Evolutionary conservation across 2,329 filamentous ascomycete genomes (phyloP).

Genomic region (Colletotrichum ledebouriae): DNA sequence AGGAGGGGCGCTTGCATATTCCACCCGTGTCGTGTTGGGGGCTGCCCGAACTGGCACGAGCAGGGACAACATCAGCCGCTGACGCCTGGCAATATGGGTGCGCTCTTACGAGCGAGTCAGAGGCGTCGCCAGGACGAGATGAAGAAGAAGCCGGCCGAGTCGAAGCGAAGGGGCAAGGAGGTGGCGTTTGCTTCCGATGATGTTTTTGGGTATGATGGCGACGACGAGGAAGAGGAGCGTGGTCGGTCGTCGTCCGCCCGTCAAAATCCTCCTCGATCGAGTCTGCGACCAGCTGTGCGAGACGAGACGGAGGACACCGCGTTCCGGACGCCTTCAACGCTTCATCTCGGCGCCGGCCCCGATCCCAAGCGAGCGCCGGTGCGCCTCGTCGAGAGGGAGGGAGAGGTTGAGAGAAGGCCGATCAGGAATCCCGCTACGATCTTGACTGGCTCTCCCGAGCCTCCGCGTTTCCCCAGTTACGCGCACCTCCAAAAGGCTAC

Average conservation of each 20-base stretch:
- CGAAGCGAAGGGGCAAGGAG: neutral
- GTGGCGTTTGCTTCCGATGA: neutral
- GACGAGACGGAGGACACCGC: neutral
- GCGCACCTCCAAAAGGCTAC: no score
- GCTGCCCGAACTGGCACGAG: neutral
- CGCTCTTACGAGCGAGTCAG: neutral
- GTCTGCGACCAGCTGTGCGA: neutral
- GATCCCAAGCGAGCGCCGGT: neutral
- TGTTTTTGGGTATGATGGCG: neutral
- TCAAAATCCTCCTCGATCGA: neutral
- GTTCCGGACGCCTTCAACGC: neutral
- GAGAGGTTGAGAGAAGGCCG: neutral
- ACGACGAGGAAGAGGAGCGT: neutral
- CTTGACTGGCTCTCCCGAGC: neutral
- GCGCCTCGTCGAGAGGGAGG: neutral
- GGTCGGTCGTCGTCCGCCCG: neutral
- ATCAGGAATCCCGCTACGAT: neutral
- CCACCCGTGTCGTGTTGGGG: conserved; percentile 8
- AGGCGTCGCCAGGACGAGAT: neutral
- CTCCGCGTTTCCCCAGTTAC: neutral
- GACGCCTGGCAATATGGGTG: neutral
- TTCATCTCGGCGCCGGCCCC: neutral
- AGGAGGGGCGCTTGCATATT: neutral
- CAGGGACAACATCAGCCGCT: conserved; percentile 9
- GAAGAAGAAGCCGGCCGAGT: neutral